Evolutionary conservation across 371 early-diverging fungal species (phyloP).

Genomic region (Lichtheimia ramosa): DNA sequence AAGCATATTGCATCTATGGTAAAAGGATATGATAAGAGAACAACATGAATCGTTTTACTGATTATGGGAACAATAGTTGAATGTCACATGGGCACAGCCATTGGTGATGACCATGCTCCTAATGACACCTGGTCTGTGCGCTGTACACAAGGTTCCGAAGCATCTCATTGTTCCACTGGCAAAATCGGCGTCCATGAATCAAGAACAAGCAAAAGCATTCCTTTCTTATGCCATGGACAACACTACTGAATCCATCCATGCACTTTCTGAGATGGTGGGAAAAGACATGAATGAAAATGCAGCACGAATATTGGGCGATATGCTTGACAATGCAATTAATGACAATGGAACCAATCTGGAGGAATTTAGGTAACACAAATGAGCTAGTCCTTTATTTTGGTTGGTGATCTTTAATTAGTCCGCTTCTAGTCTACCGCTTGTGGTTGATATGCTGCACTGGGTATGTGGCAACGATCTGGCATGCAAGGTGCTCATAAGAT

Average conservation of each 20-base stretch:
- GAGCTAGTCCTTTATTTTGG: too few species aligned
- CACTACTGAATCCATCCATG: not conserved
- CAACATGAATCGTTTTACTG: too few species aligned
- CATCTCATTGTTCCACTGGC: too few species aligned
- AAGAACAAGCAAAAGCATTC: too few species aligned
- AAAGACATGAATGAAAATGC: not conserved
- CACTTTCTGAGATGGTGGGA: not conserved
- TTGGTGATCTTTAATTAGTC: not conserved
- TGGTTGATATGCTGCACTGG: not conserved
- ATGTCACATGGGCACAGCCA: not conserved
- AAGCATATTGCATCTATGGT: slow-evolving; percentile 3
- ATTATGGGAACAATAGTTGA: not conserved
- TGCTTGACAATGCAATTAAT: not conserved
- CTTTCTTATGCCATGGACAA: not conserved
- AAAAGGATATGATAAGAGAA: not conserved
- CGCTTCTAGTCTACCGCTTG: not conserved
- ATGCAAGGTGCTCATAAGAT: slow-evolving; percentile 4
- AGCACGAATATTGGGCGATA: not conserved
- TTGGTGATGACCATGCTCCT: not conserved
- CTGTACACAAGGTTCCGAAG: too few species aligned
- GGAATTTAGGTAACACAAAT: not conserved
- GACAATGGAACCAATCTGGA: not conserved
- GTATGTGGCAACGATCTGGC: slow-evolving; percentile 5
- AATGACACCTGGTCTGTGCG: not conserved
- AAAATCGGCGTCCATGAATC: too few species aligned